These are phyloP conservation scores for Cynanchum wilfordii DNA, from an alignment of 257 asterid species.

Conservation along the genomic window DNA sequence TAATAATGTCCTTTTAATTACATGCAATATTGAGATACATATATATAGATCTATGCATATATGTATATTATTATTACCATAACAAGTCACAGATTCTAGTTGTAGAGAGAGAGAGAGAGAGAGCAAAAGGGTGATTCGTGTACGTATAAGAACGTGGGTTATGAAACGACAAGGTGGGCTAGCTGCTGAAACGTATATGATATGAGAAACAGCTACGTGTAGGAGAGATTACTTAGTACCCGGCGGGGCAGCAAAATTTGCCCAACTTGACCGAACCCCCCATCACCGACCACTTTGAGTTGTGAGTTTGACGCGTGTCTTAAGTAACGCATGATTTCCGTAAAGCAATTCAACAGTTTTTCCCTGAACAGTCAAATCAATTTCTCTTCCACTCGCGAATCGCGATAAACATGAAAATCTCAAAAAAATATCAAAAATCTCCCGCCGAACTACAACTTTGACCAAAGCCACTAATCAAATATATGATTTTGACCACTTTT, in stretches of 20 bases:
- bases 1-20: neutral
- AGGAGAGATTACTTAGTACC: neutral
- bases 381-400: neutral
- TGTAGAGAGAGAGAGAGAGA: neutral
- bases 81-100: neutral
- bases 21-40: neutral
- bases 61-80: neutral
- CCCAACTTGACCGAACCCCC: neutral
- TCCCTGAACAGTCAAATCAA: neutral
- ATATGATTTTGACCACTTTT: neutral
- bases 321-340: neutral
- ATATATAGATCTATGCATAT: neutral
- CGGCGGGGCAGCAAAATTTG: neutral
- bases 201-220: neutral
- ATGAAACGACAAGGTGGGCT: neutral
- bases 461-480: neutral
- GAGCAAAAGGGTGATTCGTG: neutral
- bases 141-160: too few relatives aligned
- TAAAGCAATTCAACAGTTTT: neutral
- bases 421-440: neutral
- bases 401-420: neutral
- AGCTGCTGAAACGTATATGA: neutral
- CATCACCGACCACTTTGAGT: conserved; percentile 1
- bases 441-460: neutral
- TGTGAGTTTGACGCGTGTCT: neutral